Evolutionary conservation across 1,284 basidiomycete species (phyloP).

Genomic region (Pterula multifida): DNA sequence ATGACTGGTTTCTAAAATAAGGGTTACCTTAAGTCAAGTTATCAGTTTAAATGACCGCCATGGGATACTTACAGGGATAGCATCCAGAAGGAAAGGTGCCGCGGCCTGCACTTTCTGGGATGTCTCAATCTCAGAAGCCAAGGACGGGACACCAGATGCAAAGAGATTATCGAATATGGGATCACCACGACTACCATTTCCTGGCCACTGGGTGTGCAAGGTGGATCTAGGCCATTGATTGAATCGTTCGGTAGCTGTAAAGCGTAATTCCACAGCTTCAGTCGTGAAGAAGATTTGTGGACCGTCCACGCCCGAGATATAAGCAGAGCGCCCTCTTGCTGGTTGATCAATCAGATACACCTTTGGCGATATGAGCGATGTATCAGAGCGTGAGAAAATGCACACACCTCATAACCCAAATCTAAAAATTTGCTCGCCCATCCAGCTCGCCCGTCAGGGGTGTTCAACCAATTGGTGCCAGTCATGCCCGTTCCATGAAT

Average conservation of each 20-base stretch:
- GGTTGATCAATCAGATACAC: conserved; percentile 41
- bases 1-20: conserved; percentile 15
- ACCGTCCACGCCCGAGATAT: conserved; percentile 30
- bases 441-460: conserved; percentile 34
- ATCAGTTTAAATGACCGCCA: not conserved
- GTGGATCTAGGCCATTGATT: conserved; percentile 33
- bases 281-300: conserved; percentile 19
- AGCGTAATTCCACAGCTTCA: conserved; percentile 24
- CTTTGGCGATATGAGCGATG: conserved; percentile 15
- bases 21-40: not conserved
- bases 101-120: conserved; percentile 21
- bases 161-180: conserved; percentile 31
- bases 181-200: conserved; percentile 33
- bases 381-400: conserved; percentile 7
- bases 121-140: conserved; percentile 20
- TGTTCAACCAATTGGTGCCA: conserved; percentile 34
- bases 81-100: conserved; percentile 22
- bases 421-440: conserved; percentile 38
- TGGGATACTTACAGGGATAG: conserved; percentile 26
- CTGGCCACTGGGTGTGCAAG: conserved; percentile 40
- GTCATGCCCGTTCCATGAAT: conserved; percentile 39
- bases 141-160: conserved; percentile 24
- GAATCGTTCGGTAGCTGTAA: conserved; percentile 28
- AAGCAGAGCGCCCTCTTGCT: conserved; percentile 33
- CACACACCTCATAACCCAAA: conserved; percentile 30